Conservation (phyloP, 768 basidiomycete species). For the Paxillus rubicundulus region DNA sequence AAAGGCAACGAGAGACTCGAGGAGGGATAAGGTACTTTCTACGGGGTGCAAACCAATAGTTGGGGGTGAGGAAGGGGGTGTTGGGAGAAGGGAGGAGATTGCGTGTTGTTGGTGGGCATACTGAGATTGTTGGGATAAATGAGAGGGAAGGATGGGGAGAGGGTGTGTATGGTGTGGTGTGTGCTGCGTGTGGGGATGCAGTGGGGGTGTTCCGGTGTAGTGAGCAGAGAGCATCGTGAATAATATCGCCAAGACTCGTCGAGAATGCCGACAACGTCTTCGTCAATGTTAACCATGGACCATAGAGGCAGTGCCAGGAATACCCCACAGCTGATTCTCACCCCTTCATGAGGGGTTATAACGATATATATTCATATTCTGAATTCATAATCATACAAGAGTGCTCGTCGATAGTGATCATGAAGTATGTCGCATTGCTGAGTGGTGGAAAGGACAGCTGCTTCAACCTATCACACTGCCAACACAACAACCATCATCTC, state of each 20-base stretch:
- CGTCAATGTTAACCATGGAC: neutral
- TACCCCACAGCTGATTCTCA: neutral
- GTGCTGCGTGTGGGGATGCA: conserved; percentile 21
- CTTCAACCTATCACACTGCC: conserved; percentile 90
- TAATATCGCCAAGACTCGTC: neutral
- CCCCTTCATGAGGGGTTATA: conserved; percentile 19
- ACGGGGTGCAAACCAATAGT: conserved; percentile 35
- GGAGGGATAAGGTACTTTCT: conserved; percentile 51
- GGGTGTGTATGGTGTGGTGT: conserved; percentile 27
- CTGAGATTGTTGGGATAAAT: conserved; percentile 19
- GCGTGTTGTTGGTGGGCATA: conserved; percentile 25
- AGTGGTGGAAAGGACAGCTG: conserved; percentile 98
- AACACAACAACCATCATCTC: conserved; percentile 81
- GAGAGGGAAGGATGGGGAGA: conserved; percentile 24
- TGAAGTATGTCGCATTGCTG: conserved; percentile 93
- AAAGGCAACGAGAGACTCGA: conserved; percentile 62
- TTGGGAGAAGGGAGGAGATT: conserved; percentile 33
- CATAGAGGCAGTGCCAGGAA: no score
- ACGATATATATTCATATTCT: conserved; percentile 7
- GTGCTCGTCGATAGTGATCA: conserved; percentile 24
- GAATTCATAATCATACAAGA: no score
- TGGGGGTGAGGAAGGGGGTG: conserved; percentile 34
- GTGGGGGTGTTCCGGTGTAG: conserved; percentile 18
- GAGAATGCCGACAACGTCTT: neutral
- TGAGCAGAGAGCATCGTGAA: conserved; percentile 71